Evolutionary conservation across 2,329 filamentous ascomycete genomes (phyloP).

Genomic region (Ophiostoma angusticollis): DNA sequence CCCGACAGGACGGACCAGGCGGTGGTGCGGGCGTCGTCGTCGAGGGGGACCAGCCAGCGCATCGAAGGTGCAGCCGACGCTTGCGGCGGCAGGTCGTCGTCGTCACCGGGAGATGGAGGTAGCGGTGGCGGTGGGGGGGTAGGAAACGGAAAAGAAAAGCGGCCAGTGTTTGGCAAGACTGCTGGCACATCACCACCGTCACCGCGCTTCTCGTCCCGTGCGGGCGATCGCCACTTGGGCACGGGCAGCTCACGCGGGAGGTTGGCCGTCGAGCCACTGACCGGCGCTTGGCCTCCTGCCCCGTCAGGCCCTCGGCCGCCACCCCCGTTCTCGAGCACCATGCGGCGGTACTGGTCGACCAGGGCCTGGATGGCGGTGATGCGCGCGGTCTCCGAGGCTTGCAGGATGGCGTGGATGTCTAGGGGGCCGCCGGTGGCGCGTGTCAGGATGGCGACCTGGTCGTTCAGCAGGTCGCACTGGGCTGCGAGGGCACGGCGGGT

Average conservation of each 20-base stretch:
- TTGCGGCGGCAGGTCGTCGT: too few relatives aligned
- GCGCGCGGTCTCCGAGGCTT: slow-evolving; percentile 24
- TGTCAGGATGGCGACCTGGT: slow-evolving; percentile 18
- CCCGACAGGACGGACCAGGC: slow-evolving; percentile 17
- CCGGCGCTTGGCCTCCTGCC: too few relatives aligned
- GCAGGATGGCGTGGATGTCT: slow-evolving; percentile 22
- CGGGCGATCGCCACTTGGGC: slow-evolving; percentile 6
- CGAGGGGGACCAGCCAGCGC: slow-evolving; percentile 10
- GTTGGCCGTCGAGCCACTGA: too few relatives aligned
- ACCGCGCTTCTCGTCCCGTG: not conserved
- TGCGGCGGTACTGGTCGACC: slow-evolving; percentile 24
- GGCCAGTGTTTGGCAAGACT: not conserved
- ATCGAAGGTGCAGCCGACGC: slow-evolving; percentile 6
- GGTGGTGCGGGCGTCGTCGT: slow-evolving; percentile 17
- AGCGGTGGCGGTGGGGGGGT: slow-evolving; percentile 8
- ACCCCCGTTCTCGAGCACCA: slow-evolving; percentile 17
- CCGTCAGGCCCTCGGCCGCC: too few relatives aligned
- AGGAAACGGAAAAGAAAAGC: not conserved
- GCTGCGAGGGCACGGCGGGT: slow-evolving; percentile 20
- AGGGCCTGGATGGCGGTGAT: slow-evolving; percentile 21
- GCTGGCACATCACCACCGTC: too few relatives aligned
- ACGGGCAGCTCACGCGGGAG: slow-evolving; percentile 20
- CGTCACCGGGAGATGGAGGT: too few relatives aligned
- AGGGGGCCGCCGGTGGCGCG: slow-evolving; percentile 16
- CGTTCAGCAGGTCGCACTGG: slow-evolving; percentile 19